These are phyloP conservation scores for Fusarium sp. DNA, from an alignment of 2,329 filamentous ascomycete species.

Conservation along the genomic window DNA sequence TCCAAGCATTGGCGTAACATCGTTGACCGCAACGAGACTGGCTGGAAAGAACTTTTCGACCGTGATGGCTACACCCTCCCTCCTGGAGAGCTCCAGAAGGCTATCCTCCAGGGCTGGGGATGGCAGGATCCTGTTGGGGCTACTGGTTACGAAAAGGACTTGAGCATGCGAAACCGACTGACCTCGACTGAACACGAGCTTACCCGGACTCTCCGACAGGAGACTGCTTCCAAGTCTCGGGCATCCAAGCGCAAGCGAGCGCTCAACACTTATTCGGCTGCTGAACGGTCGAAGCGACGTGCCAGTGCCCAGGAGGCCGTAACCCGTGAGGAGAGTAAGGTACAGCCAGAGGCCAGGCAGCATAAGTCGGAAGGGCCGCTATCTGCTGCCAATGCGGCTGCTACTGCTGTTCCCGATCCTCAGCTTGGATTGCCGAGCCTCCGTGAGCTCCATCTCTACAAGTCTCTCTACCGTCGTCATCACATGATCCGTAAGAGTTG, in stretches of 20 bases:
- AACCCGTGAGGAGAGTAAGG: conserved; percentile 59
- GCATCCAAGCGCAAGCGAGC: conserved; percentile 71
- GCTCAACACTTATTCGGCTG: conserved; percentile 60
- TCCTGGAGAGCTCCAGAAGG: conserved; percentile 85
- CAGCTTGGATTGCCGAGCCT: conserved; percentile 83
- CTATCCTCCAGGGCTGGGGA: conserved; percentile 94
- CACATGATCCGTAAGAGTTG: conserved; percentile 91
- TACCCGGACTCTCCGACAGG: conserved; percentile 59
- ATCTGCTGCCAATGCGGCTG: conserved; percentile 88
- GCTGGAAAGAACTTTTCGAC: conserved; percentile 95
- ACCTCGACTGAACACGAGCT: conserved; percentile 69
- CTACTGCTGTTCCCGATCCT: conserved; percentile 84
- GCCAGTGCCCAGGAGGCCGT: conserved; percentile 64
- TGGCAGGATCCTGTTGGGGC: conserved; percentile 90
- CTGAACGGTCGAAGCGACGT: conserved; percentile 69
- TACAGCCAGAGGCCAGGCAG: conserved; percentile 59
- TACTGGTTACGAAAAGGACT: conserved; percentile 84
- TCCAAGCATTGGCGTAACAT: conserved; percentile 95
- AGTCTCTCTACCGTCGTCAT: conserved; percentile 94
- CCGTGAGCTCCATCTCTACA: conserved; percentile 91
- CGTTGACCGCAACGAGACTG: conserved; percentile 92
- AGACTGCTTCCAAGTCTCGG: conserved; percentile 61
- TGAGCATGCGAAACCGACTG: conserved; percentile 72
- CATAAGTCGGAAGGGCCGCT: conserved; percentile 85
- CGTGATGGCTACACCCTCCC: conserved; percentile 85